Evolutionary conservation across 345 rosid species (phyloP).

Genomic region (Clarkia xantiana): DNA sequence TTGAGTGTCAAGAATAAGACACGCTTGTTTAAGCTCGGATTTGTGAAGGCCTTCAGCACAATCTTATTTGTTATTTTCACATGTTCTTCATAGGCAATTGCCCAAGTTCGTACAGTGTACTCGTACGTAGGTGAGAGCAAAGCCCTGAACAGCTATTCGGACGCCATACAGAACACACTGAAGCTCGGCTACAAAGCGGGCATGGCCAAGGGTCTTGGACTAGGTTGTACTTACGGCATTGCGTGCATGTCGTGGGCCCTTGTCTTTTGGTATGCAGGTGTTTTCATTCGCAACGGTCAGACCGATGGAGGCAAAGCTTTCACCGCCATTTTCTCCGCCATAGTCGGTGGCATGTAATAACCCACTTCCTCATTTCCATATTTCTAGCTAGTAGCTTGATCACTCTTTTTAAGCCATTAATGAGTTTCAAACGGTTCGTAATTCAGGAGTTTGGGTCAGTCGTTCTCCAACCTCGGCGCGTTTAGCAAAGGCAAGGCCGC

Average conservation of each 20-base stretch:
- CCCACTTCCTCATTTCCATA: background rate
- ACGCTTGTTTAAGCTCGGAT: too few relatives aligned
- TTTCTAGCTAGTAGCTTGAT: background rate
- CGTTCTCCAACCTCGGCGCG: slow-evolving; percentile 96
- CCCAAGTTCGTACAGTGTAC: slow-evolving; percentile 93
- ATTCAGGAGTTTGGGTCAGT: slow-evolving; percentile 96
- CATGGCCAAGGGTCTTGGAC: slow-evolving; percentile 98
- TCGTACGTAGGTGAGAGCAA: slow-evolving; percentile 96
- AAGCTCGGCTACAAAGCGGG: slow-evolving; percentile 99
- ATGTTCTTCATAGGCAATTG: slow-evolving; percentile 49
- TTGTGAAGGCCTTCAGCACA: too few relatives aligned
- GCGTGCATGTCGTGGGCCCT: slow-evolving; percentile 99
- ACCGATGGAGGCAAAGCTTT: slow-evolving; percentile 98
- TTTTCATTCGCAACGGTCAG: slow-evolving; percentile 83
- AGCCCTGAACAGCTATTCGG: slow-evolving; percentile 80
- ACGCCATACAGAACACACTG: slow-evolving; percentile 84
- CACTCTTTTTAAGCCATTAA: background rate
- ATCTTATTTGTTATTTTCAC: too few relatives aligned
- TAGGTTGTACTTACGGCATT: slow-evolving; percentile 96
- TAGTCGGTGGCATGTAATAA: slow-evolving; percentile 98
- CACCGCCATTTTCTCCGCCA: slow-evolving; percentile 97
- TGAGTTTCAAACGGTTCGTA: background rate
- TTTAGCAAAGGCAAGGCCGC: slow-evolving; percentile 99
- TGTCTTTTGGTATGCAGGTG: slow-evolving; percentile 99
- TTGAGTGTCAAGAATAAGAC: too few relatives aligned